Percentiles rank a stretch among this genome's conserved stretches.
Conservation (phyloP, 768 basidiomycete genomes). For the Calocybe gangraenosa region DNA sequence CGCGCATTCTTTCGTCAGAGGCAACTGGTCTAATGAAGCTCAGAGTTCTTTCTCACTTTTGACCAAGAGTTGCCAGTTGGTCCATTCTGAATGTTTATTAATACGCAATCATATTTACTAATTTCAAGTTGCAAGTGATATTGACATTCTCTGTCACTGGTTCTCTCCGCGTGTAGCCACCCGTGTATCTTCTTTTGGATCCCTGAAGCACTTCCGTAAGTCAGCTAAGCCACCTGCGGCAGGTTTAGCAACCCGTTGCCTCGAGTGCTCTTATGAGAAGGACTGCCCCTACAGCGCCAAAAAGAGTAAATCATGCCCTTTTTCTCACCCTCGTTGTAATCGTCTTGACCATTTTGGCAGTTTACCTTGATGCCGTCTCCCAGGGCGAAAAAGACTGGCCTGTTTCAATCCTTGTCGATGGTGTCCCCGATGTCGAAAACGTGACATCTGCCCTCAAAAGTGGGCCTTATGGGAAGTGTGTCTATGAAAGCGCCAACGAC, state of each 20-base stretch:
- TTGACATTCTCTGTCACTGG: constrained; percentile 81
- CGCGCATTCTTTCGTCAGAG: constrained; percentile 86
- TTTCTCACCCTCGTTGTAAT: too few species aligned
- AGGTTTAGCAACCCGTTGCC: constrained; percentile 64
- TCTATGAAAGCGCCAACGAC: constrained; percentile 82
- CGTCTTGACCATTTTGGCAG: constrained; percentile 48
- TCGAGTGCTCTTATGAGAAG: constrained; percentile 69
- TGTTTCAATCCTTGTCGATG: constrained; percentile 64
- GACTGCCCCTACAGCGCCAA: constrained; percentile 87
- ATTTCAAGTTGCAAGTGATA: constrained; percentile 50
- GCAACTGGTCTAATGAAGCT: constrained; percentile 69
- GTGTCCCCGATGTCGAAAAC: constrained; percentile 83
- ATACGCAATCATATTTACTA: constrained; percentile 5
- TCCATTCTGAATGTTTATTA: constrained; percentile 5
- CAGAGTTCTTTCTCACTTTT: constrained; percentile 77
- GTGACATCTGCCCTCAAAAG: constrained; percentile 64
- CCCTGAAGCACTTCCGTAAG: constrained; percentile 77
- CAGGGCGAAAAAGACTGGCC: constrained; percentile 62
- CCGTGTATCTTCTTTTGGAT: constrained; percentile 83
- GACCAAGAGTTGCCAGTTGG: constrained; percentile 90
- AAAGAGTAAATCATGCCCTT: constrained; percentile 53
- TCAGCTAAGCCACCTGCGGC: constrained; percentile 66
- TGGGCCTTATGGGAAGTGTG: constrained; percentile 77
- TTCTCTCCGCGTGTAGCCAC: constrained; percentile 59
- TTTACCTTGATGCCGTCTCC: constrained; percentile 76